These are phyloP conservation scores for Glycyrrhiza uralensis DNA, from an alignment of 306 rosid genomes.

Conservation along the genomic window DNA sequence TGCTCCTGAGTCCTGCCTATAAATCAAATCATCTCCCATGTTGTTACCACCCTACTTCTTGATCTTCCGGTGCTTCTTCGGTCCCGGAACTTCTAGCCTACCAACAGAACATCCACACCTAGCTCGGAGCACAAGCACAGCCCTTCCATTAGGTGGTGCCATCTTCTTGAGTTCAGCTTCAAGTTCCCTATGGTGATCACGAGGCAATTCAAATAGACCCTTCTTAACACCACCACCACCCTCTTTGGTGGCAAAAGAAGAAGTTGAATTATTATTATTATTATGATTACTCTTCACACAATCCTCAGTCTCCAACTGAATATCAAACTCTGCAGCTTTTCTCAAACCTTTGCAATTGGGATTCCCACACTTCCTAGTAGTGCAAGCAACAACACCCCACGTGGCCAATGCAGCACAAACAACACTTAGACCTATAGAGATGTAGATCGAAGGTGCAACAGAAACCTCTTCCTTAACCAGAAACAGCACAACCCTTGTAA, in stretches of 20 bases:
- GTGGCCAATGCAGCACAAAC: conserved; percentile 65
- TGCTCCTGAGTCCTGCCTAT: conserved; percentile 27
- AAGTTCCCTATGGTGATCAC: conserved; percentile 83
- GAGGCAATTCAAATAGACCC: conserved; percentile 79
- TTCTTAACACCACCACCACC: conserved; percentile 50
- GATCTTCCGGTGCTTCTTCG: conserved; percentile 68
- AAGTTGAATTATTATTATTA: no score
- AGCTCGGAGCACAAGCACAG: conserved; percentile 73
- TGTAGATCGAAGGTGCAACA: conserved; percentile 64
- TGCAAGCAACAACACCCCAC: conserved; percentile 63
- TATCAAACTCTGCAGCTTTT: conserved; percentile 86
- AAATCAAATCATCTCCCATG: conserved; percentile 18
- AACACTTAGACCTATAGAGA: conserved; percentile 57
- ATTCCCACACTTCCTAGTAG: conserved; percentile 73
- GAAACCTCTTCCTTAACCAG: conserved; percentile 69
- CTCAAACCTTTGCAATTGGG: conserved; percentile 76
- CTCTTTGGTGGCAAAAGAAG: conserved; percentile 34
- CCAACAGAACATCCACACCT: conserved; percentile 99
- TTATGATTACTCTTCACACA: conserved; percentile 93
- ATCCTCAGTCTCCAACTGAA: conserved; percentile 95
- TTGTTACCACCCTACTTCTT: conserved; percentile 79
- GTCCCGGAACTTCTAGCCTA: conserved; percentile 92
- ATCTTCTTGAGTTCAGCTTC: conserved; percentile 97
- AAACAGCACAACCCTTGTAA: conserved; percentile 30
- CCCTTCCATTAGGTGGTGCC: conserved; percentile 93